These are phyloP conservation scores for Terana coerulea DNA, from an alignment of 768 basidiomycete genomes.

Conservation along the genomic window DNA sequence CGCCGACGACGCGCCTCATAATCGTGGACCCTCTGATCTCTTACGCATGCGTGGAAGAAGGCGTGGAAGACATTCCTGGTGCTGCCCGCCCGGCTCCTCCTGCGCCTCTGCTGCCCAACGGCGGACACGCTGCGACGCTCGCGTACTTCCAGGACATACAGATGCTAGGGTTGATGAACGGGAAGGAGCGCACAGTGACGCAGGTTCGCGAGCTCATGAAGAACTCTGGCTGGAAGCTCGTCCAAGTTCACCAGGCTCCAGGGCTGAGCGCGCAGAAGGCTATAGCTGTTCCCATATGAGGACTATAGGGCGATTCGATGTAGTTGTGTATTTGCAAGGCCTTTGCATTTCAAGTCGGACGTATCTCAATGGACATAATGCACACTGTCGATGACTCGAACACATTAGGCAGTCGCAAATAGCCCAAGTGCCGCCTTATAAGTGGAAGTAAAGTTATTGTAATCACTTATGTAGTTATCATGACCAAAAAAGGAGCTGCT, in stretches of 20 bases:
- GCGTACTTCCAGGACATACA: slow-evolving; percentile 9
- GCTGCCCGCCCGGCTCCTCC: slow-evolving; percentile 6
- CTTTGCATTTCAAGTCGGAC: no score
- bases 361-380: no score
- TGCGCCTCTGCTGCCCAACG: slow-evolving; percentile 11
- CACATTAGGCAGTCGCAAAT: no score
- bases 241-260: not conserved
- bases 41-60: slow-evolving; percentile 21
- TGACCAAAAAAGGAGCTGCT: no score
- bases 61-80: slow-evolving; percentile 3
- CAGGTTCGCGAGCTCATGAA: slow-evolving; percentile 2
- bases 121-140: not conserved
- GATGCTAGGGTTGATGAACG: slow-evolving; percentile 3
- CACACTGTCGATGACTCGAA: no score
- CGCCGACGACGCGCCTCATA: slow-evolving; percentile 22
- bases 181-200: not conserved
- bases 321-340: no score
- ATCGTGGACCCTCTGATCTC: slow-evolving; percentile 22
- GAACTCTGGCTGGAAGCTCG: not conserved
- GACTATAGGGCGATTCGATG: no score
- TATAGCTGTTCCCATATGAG: not conserved
- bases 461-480: no score
- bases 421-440: no score
- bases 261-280: not conserved
- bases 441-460: no score